These are phyloP conservation scores for Ambrosiella cleistominuta DNA, from an alignment of 2,329 filamentous ascomycete species.

Conservation along the genomic window DNA sequence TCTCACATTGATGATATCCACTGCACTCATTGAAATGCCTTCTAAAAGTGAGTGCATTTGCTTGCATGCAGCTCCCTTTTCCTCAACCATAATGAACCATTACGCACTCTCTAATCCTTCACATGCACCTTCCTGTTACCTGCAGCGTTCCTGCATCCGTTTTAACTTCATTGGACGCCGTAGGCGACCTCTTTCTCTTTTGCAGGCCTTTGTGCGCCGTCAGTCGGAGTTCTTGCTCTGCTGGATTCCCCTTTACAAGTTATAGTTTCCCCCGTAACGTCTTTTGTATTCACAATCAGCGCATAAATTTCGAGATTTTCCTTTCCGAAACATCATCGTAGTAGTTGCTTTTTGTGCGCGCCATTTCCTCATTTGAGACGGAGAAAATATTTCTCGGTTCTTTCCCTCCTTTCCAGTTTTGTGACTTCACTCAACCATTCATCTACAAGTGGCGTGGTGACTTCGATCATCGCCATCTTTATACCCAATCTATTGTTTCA, in stretches of 20 bases:
- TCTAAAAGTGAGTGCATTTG: background rate
- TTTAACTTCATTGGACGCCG: background rate
- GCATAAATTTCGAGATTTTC: background rate
- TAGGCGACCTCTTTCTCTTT: background rate
- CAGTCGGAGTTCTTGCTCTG: background rate
- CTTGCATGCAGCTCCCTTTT: background rate
- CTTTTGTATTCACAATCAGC: background rate
- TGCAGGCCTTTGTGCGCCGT: background rate
- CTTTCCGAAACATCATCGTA: background rate
- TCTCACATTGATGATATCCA: background rate
- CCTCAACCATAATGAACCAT: background rate
- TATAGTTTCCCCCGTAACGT: background rate
- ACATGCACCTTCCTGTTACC: slow-evolving; percentile 2
- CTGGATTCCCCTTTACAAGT: background rate
- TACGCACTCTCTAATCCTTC: background rate
- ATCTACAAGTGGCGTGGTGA: background rate
- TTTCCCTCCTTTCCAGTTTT: background rate
- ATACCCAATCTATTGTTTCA: slow-evolving; percentile 2
- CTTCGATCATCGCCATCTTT: background rate
- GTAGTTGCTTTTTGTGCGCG: background rate
- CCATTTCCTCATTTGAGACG: no score
- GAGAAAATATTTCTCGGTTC: background rate
- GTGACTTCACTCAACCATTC: background rate
- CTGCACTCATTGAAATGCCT: background rate
- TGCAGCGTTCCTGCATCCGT: slow-evolving; percentile 8